Evolutionary conservation across 1,284 basidiomycete genomes (phyloP), one percentile per base, ranked within the genome.

Genomic region (Puccinia sorghi): DNA sequence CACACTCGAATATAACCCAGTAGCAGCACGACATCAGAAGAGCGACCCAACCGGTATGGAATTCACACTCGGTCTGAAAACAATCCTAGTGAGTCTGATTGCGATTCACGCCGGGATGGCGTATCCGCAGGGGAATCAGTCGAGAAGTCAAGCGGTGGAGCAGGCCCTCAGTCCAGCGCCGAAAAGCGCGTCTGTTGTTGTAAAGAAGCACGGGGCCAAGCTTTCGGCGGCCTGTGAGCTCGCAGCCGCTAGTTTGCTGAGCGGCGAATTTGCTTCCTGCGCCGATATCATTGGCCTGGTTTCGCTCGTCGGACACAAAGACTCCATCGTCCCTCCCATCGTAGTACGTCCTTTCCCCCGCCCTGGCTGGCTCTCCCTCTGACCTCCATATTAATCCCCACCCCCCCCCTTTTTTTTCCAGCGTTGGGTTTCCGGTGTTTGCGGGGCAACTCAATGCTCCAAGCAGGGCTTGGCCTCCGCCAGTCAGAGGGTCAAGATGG

Each of bases 231-330:
- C 73, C 20, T 75, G 73, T 64, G 43, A 66, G 41, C 39, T 48
- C 6, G 73, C 73, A 39, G n/a, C 59, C 6, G 27, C 20, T 20
- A 48, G 59, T 4, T 50, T 75, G 3, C 12, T 66, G 15, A 37
- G 61, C 2, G 15, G 46, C 20, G 48, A 56, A 20, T 75, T 75
- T 15, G 73, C 27, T 7, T 66, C 22, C 6, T 75, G 73, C 52
- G 32, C 27, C 39, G 56, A 75, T 48, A 17, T 75, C n/a, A 25
- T 66, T 25, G 73, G 15, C 37, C 48, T 75, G 12, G 63, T 75
- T 4, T 63, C 73, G 13, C 48, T 66, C 37, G 22, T 75, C 22
- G 46, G 39, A 8, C 9, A 46, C 2, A 39, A 25, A 46, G 61
- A 52, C 1, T 75, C 73, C 2, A 11, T 75, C 7, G 20, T 66